phyloP scores from a whole-genome alignment of 768 basidiomycete species.

The Leccinum ochraceum region DNA sequence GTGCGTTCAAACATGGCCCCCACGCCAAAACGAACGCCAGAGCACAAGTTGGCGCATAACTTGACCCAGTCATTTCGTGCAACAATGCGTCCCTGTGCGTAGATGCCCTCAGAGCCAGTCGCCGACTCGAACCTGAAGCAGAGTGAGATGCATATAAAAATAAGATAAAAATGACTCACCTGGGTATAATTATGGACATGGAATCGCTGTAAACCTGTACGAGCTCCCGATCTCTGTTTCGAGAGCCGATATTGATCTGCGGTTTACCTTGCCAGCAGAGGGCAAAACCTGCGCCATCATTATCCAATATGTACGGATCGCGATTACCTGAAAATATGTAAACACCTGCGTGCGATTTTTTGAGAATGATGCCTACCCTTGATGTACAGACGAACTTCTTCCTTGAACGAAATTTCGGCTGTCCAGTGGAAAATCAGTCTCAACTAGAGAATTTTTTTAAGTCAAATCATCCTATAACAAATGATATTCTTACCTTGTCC shows the following conservation, averaged over 20 bases:
- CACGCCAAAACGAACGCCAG: conserved; percentile 86
- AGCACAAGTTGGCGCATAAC: conserved; percentile 78
- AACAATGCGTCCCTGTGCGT: conserved; percentile 22
- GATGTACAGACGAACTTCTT: conserved; percentile 76
- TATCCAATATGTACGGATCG: conserved; percentile 72
- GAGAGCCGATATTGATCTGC: conserved; percentile 64
- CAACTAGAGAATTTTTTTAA: conserved; percentile 43
- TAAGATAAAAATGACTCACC: conserved; percentile 49
- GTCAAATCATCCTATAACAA: not conserved
- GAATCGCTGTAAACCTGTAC: conserved; percentile 81
- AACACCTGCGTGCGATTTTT: conserved; percentile 2
- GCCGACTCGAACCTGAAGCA: conserved; percentile 24
- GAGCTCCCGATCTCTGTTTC: conserved; percentile 72
- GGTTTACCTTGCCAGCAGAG: conserved; percentile 82
- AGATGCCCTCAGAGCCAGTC: conserved; percentile 8
- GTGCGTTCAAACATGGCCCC: conserved; percentile 82
- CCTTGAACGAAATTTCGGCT: conserved; percentile 61
- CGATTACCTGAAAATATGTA: conserved; percentile 59
- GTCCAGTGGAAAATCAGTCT: conserved; percentile 86
- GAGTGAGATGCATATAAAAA: conserved; percentile 4
- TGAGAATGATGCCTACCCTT: conserved; percentile 60
- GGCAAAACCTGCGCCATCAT: conserved; percentile 83
- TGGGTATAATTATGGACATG: conserved; percentile 83
- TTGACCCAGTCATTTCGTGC: conserved; percentile 51
- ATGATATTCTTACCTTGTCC: conserved; percentile 71